Base-by-base conservation (phyloP, 2,329 filamentous ascomycete species). In the Aspergillus sp. region DNA sequence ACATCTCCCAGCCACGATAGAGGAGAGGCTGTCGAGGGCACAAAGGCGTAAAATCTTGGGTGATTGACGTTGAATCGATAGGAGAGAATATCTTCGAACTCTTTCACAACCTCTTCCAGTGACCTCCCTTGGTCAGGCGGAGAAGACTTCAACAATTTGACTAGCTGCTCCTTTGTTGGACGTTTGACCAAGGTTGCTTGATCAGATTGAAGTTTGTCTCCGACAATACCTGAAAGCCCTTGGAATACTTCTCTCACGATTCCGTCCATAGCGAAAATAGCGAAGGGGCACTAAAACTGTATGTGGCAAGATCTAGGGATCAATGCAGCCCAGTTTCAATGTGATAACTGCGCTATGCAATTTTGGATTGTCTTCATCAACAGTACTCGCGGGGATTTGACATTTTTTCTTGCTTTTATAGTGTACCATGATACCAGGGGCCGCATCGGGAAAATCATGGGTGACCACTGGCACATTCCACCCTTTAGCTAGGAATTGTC, bases 31-130 rank as follows among this genome's bases (percentile, higher is more conserved):
- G 56, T 41, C 8, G 61, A 58, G 21, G 61, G 63, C 3, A 65
- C 58, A 36, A 52, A 63, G 15, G 55, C 41, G 36, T 63, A 65
- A 39, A 61, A 63, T 3, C 47, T 51, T 5, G 63, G 58, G 17
- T 65, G 59, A 23, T 25, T 23, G 21, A 27, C 39, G 17, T 8
- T 49, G 6, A 25, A 19, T 19, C 51, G 44, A 32, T 44, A 55
- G 8, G 57, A 55, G 27, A 59, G 47, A 5, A 59, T 55, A 3
- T 50, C 27, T 27, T 32, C 47, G 25, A 17, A 17, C 2, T 50
- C 47, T 32, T 19, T 8, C n/a, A 50, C 4, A 27, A 50, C 47
- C 1, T 30, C 15, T 32, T 50, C 47, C n/a, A 50, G 17, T 19
- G 47, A 19, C 8, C 47, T n/a, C 25, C 47, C 47, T 50, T 50